Evolutionary conservation across 2,329 filamentous ascomycete species (phyloP).

Genomic region (Diaporthe sp.): DNA sequence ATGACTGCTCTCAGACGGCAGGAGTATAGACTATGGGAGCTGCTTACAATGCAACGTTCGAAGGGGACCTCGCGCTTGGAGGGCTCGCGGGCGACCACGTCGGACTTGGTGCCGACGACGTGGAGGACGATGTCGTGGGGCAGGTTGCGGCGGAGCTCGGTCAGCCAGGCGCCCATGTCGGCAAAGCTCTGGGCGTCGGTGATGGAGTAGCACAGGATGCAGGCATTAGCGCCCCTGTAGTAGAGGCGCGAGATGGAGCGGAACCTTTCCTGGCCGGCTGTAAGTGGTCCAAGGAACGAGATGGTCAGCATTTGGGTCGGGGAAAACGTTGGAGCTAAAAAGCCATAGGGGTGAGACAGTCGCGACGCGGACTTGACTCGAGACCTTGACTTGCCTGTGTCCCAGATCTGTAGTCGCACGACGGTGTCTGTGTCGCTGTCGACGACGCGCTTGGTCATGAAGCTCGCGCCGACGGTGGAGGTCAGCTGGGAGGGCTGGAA

Average conservation of each 20-base stretch:
- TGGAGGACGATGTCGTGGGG: slow-evolving; percentile 86
- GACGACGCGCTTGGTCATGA: slow-evolving; percentile 83
- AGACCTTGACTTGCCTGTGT: slow-evolving; percentile 72
- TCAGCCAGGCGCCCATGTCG: slow-evolving; percentile 94
- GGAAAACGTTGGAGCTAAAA: slow-evolving; percentile 37
- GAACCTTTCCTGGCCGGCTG: slow-evolving; percentile 92
- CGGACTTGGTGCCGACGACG: slow-evolving; percentile 94
- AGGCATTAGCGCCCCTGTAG: slow-evolving; percentile 95
- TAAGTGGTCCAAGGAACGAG: slow-evolving; percentile 35
- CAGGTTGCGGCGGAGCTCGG: slow-evolving; percentile 85
- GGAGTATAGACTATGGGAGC: neutral
- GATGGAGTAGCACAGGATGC: slow-evolving; percentile 95
- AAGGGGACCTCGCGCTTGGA: slow-evolving; percentile 87
- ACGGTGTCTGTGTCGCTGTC: slow-evolving; percentile 89
- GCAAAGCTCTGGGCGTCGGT: slow-evolving; percentile 87
- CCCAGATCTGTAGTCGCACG: slow-evolving; percentile 96
- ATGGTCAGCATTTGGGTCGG: slow-evolving; percentile 23
- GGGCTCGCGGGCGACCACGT: slow-evolving; percentile 90
- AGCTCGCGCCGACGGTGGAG: slow-evolving; percentile 85
- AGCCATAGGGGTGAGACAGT: neutral
- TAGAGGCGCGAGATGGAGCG: slow-evolving; percentile 94
- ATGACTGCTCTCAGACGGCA: neutral
- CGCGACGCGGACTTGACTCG: slow-evolving; percentile 3
- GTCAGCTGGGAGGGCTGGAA: slow-evolving; percentile 76
- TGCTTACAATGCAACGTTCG: slow-evolving; percentile 83